Evolutionary conservation across 1,139 yeast genomes (phyloP).

Genomic region (Pichia sp.): DNA sequence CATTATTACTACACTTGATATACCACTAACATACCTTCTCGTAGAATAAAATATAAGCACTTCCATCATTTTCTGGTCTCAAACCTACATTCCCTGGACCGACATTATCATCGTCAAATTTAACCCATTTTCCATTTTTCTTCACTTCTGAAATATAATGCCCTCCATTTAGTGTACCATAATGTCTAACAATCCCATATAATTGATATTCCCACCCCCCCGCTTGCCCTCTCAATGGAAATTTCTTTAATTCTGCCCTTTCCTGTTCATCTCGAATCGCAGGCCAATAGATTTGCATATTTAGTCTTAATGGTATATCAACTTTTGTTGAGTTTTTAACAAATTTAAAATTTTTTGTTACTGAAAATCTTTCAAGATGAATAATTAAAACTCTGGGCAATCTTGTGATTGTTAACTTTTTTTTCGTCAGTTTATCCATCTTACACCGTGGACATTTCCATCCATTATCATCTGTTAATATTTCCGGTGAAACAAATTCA

Average conservation of each 20-base stretch:
- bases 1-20: neutral
- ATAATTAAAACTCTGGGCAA: slow-evolving; percentile 60
- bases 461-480: slow-evolving; percentile 64
- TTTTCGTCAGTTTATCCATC: slow-evolving; percentile 39
- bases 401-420: slow-evolving; percentile 53
- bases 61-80: slow-evolving; percentile 34
- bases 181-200: slow-evolving; percentile 61
- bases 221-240: slow-evolving; percentile 67
- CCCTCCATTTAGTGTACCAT: slow-evolving; percentile 65
- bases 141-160: slow-evolving; percentile 67
- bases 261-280: slow-evolving; percentile 39
- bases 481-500: slow-evolving; percentile 62
- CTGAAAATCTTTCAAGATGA: slow-evolving; percentile 65
- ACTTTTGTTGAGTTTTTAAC: slow-evolving; percentile 7
- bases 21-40: slow-evolving; percentile 32
- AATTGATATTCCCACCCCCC: slow-evolving; percentile 57
- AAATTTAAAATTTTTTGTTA: slow-evolving; percentile 11
- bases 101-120: slow-evolving; percentile 64
- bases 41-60: slow-evolving; percentile 70
- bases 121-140: slow-evolving; percentile 55
- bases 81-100: slow-evolving; percentile 37
- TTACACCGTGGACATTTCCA: slow-evolving; percentile 75
- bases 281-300: slow-evolving; percentile 81
- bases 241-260: slow-evolving; percentile 37
- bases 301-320: slow-evolving; percentile 34